Base-by-base conservation (phyloP, 2,329 filamentous ascomycete species). In the Fusarium gaditjirri region DNA sequence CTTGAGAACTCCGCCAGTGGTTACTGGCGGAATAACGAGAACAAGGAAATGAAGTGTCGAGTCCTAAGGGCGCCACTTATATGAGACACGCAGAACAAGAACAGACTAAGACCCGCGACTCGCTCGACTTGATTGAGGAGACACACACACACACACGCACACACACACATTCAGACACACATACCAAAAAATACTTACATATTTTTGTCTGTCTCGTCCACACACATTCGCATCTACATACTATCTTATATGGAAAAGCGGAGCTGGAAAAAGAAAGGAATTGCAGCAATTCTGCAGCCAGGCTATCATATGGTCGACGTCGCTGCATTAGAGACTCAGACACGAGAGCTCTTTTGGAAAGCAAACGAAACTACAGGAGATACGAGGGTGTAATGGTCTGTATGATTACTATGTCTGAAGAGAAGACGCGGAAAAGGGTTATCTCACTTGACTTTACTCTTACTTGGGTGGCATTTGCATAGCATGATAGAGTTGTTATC, bases 61-160 rank as follows among this genome's bases (percentile, higher is more conserved):
- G 58, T 56, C 43, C 27, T 58, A 61, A 61, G 63, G 61, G 39
- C 60, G 68, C 59, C 36, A 54, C 65, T 46, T 56, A 61, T 36
- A 68, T 77, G 73, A 76, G 71, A 76, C 75, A 76, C 69, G 41
- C 67, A 70, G 58, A 57, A 38, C 33, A 38, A 52, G 49, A 36
- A 11, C 31, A 31, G 31, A 31, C 31, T 31, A 47, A 43, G 60
- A 55, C 62, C 64, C 58, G 52, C 73, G 36, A 57, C 63, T 63
- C 50, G 39, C 31, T 23, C 49, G 21, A 38, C 44, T 50, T 39
- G 42, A 60, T 67, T 46, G 46, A 62, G 64, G 53, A 44, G 46
- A 44, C 61, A 63, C 47, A 68, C 43, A 69, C 52, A 62, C 52
- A 56, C 39, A 16, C 27, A 29, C 27, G n/a, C n/a, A 63, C 47